Evolutionary conservation across 768 basidiomycete species (phyloP), one percentile per base, ranked within the genome.

Genomic region (Termitomyces sp.): DNA sequence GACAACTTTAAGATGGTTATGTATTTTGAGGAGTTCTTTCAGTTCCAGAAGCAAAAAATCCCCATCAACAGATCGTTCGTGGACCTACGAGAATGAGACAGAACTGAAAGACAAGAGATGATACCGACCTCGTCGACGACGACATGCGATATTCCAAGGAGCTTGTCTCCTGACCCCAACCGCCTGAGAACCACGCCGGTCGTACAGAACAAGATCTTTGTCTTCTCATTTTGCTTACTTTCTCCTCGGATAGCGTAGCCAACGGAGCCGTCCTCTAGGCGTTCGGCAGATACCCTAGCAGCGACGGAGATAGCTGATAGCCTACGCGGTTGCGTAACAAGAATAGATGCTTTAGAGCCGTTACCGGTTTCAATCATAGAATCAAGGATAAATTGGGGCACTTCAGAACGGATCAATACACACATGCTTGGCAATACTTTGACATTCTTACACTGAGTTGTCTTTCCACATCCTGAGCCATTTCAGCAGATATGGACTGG

Each of bases 221-320:
- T 94, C 38, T 79, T 79, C 26, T 77, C 75, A 10, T 76, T 76
- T 50, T 85, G 81, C 62, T 84, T 90, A 41, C 82, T 84, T 70
- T 97, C 93, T 13, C 95, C 95, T 48, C 95, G 83, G 56, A 97
- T 94, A 2, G 87, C 85, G 66, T 96, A 98, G 2, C 93, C 95
- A 36, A 93, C 87, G 9, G 86, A 88, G 2, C 86, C 87, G 56
- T 91, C 89, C 8, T 89, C 82, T 3, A 82, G 69, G 13, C 93
- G 77, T 70, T 98, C 95, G 32, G 86, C 74, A 18, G 93, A 90
- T 35, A 97, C 95, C 51, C 95, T 87, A 12, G 87, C 79, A 4
- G 95, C 89, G 5, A 98, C 91, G 1, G 92, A 91, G 51, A 95
- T 84, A 1, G 95, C 95, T 20, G 93, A 90, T 12, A 96, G 82